Conservation (phyloP, 192 early-diverging fungal species). For the Entophlyctis luteolus region DNA sequence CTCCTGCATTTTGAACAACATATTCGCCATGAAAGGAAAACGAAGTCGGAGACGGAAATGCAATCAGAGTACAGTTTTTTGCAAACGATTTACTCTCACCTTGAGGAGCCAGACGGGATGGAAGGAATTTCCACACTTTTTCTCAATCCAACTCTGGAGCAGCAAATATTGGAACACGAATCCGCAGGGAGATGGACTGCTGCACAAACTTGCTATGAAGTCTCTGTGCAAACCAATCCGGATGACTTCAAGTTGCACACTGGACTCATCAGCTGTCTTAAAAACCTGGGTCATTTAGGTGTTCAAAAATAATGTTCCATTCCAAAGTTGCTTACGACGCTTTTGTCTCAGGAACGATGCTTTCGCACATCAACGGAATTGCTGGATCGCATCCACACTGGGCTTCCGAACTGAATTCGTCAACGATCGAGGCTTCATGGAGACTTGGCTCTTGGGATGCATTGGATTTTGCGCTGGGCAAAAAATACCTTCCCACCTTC, state of each 20-base stretch:
- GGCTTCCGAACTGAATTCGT: conserved; percentile 43
- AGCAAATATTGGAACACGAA: conserved; percentile 65
- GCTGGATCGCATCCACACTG: conserved; percentile 45
- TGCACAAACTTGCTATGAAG: conserved; percentile 65
- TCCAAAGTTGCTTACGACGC: neutral
- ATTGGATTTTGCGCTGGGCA: conserved; percentile 44
- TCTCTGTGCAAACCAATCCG: conserved; percentile 43
- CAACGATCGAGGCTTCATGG: conserved; percentile 63
- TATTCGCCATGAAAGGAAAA: conserved; percentile 38
- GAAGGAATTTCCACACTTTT: conserved; percentile 57
- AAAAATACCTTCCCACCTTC: conserved; percentile 43
- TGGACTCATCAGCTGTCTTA: conserved; percentile 65
- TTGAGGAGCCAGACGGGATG: conserved; percentile 71
- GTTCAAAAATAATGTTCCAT: conserved; percentile 7
- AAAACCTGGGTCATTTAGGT: conserved; percentile 69
- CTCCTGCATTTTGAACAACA: conserved; percentile 68
- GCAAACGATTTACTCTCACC: conserved; percentile 59
- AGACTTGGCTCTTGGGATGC: conserved; percentile 56
- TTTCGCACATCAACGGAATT: conserved; percentile 48
- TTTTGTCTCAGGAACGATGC: conserved; percentile 43
- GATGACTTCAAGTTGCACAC: conserved; percentile 44
- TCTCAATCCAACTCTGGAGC: conserved; percentile 50
- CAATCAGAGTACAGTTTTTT: conserved; percentile 50
- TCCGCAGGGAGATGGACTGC: conserved; percentile 59
- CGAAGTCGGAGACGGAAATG: conserved; percentile 12